Evolutionary conservation across 768 basidiomycete species (phyloP), one percentile per base, ranked within the genome.

Genomic region (Harrya chromipes): DNA sequence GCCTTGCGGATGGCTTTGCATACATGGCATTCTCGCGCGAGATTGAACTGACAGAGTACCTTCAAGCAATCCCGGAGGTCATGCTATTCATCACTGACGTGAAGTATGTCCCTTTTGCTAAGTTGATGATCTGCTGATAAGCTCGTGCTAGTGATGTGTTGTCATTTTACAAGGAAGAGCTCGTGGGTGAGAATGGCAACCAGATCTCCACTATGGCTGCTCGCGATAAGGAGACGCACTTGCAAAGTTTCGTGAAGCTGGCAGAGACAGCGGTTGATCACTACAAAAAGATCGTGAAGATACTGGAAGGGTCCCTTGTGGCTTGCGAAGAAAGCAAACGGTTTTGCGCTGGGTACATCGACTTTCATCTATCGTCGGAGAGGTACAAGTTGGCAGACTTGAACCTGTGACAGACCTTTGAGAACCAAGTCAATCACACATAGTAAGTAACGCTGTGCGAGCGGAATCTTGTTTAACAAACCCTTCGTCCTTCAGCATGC

Each of bases 101-200:
- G 26, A 73, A 73, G 74, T 72, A 17, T 43, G 70, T 61, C 0
- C 19, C 37, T 24, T 46, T 16, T 21, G 16, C 17, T 13, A 13
- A 38, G 29, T 2, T 13, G 26, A 16, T 4, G 3, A 7, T 21
- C 27, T 16, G 20, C 31, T 44, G n/a, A 44, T 12, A 10, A n/a
- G n/a, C n/a, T 6, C 38, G 21, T 55, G n/a, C 29, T 11, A 72
- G 70, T 47, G 70, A 72, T 40, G 55, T 72, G 13, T 57, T 71
- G 9, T 71, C 68, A 0, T 72, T 72, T 37, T 68, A 71, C 38
- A 57, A 73, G 45, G 72, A 73, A 56, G 71, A 72, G 41, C 43
- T 63, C 2, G 62, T 38, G 0, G 68, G 63, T 8, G 72, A 73
- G 43, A 47, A 50, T 5, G 54, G 55, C 39, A 72, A 71, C 46